A percentile compares a stretch with the other conserved stretches of the same genome.
Evolutionary conservation across 106 monocot species (phyloP).

Genomic region (Alisma plantagoaquatica): DNA sequence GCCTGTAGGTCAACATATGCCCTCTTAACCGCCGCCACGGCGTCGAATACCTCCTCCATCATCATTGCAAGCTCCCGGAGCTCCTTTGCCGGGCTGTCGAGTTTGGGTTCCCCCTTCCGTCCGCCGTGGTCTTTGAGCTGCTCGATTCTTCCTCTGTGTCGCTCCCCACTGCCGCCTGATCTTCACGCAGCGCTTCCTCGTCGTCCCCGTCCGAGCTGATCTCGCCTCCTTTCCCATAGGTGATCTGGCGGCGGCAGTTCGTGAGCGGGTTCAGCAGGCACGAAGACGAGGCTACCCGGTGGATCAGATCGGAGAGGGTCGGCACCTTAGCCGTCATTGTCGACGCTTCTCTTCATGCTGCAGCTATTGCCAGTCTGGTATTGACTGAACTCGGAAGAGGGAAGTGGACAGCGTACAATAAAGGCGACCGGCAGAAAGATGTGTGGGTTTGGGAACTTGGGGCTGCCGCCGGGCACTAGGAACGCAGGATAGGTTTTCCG

Average conservation of each 20-base stretch:
- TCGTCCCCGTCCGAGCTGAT: too few relatives aligned
- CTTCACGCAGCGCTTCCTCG: too few relatives aligned
- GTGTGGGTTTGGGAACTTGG: too few relatives aligned
- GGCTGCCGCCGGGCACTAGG: too few relatives aligned
- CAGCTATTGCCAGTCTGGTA: too few relatives aligned
- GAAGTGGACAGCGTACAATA: too few relatives aligned
- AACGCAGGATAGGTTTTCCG: too few relatives aligned
- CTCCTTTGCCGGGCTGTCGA: background rate
- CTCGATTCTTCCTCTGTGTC: background rate
- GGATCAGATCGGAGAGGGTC: conserved; percentile 56
- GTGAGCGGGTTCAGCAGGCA: conserved; percentile 45
- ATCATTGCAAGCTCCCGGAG: conserved; percentile 25
- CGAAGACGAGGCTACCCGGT: conserved; percentile 60
- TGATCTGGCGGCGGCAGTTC: background rate
- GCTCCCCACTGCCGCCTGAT: too few relatives aligned
- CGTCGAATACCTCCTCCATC: conserved; percentile 65
- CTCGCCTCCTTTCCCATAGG: too few relatives aligned
- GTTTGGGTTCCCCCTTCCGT: conserved; percentile 8
- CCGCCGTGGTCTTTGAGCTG: conserved; percentile 2
- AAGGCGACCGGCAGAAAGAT: too few relatives aligned
- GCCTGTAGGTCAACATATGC: conserved; percentile 69
- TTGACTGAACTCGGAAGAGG: too few relatives aligned
- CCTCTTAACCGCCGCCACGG: conserved; percentile 52
- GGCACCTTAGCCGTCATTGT: conserved; percentile 33
- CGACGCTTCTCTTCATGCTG: too few relatives aligned